phyloP scores from a whole-genome alignment of 768 basidiomycete genomes.

The Podaxis sp. region DNA sequence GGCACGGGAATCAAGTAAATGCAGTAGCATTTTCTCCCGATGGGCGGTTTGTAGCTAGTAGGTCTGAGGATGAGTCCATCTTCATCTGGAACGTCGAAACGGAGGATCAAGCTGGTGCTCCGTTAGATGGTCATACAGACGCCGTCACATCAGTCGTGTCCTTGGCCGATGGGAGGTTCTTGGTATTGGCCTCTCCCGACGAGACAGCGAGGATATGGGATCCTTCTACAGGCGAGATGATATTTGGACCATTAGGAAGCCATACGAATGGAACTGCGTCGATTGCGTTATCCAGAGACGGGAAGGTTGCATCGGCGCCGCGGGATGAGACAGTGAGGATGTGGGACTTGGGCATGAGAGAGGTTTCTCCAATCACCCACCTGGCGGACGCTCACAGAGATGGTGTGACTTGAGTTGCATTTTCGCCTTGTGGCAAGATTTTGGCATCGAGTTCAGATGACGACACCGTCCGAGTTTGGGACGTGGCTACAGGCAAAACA shows the following conservation, averaged over 20 bases:
- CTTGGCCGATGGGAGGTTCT: slow-evolving; percentile 14
- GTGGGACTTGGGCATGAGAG: slow-evolving; percentile 14
- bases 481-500: slow-evolving; percentile 11
- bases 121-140: slow-evolving; percentile 17
- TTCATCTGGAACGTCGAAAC: slow-evolving; percentile 16
- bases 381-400: slow-evolving; percentile 12
- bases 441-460: slow-evolving; percentile 31
- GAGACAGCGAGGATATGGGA: slow-evolving; percentile 23
- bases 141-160: slow-evolving; percentile 17
- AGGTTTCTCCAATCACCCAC: neutral
- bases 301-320: slow-evolving; percentile 15
- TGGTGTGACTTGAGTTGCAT: slow-evolving; percentile 17
- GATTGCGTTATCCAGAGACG: slow-evolving; percentile 20
- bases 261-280: slow-evolving; percentile 16
- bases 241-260: slow-evolving; percentile 2
- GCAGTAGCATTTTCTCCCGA: slow-evolving; percentile 18
- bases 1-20: slow-evolving; percentile 18
- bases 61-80: slow-evolving; percentile 18
- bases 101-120: slow-evolving; percentile 2
- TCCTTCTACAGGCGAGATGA: slow-evolving; percentile 8
- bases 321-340: slow-evolving; percentile 17
- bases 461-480: slow-evolving; percentile 17
- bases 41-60: slow-evolving; percentile 15
- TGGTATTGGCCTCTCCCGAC: slow-evolving; percentile 21
- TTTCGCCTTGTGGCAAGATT: slow-evolving; percentile 18